These are phyloP conservation scores for Plantago rigida DNA, from an alignment of 305 asterid genomes.

Conservation along the genomic window DNA sequence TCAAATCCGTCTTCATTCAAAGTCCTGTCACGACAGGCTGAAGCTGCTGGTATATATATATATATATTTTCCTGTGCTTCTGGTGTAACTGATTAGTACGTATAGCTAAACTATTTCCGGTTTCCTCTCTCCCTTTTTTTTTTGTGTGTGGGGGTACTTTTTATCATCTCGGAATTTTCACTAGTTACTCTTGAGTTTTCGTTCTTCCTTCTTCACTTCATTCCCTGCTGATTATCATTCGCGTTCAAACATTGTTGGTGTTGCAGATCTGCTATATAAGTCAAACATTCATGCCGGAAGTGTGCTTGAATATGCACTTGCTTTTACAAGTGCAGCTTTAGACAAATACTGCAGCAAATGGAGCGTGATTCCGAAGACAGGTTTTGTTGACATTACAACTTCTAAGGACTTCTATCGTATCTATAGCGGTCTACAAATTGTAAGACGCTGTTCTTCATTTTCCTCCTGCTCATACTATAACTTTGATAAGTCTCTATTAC, in stretches of 20 bases:
- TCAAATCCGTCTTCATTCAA: conserved; percentile 56
- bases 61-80: conserved; percentile 22
- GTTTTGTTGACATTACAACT: conserved; percentile 88
- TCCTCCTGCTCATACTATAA: not conserved
- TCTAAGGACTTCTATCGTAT: conserved; percentile 91
- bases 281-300: conserved; percentile 89
- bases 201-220: not conserved
- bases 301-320: conserved; percentile 90
- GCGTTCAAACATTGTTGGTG: conserved; percentile 10
- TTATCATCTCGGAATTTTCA: not conserved
- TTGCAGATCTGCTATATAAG: conserved; percentile 79
- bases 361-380: conserved; percentile 89
- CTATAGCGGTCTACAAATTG: conserved; percentile 89
- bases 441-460: conserved; percentile 28
- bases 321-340: conserved; percentile 91
- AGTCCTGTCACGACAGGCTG: conserved; percentile 85
- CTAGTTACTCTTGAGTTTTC: not conserved
- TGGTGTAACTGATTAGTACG: not conserved
- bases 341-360: conserved; percentile 91
- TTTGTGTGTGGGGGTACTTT: too few relatives aligned
- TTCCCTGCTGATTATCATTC: not conserved
- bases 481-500: not conserved
- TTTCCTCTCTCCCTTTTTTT: not conserved
- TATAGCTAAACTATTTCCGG: not conserved
- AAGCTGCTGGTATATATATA: conserved; percentile 82